phyloP scores from a whole-genome alignment of 768 basidiomycete genomes.

The Lenzites betulinus region DNA sequence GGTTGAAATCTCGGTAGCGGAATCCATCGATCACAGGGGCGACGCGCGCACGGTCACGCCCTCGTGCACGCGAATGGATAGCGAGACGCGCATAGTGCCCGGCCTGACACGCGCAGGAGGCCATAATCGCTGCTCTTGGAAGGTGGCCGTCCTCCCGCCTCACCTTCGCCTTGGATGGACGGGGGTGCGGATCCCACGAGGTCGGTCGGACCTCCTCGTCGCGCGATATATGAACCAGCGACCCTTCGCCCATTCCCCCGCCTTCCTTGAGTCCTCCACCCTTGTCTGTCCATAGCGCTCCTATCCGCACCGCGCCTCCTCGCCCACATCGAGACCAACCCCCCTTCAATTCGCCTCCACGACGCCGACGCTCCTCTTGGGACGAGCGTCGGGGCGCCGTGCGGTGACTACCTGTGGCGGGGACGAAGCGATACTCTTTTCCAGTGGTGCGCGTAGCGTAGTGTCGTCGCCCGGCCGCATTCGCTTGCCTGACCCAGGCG shows the following conservation, averaged over 20 bases:
- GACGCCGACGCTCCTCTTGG: neutral
- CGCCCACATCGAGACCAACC: neutral
- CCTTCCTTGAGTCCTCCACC: neutral
- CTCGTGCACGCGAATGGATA: neutral
- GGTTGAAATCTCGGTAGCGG: neutral
- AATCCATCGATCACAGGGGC: slow-evolving; percentile 12
- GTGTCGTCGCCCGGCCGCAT: slow-evolving; percentile 11
- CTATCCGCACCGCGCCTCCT: neutral
- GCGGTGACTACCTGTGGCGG: neutral
- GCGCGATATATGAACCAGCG: slow-evolving; percentile 9
- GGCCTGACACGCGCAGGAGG: neutral
- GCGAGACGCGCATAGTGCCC: neutral
- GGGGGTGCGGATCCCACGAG: slow-evolving; percentile 13
- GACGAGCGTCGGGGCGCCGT: neutral
- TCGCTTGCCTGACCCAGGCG: slow-evolving; percentile 9
- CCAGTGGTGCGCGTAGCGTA: neutral
- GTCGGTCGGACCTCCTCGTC: slow-evolving; percentile 7
- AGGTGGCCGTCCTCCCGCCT: slow-evolving; percentile 1
- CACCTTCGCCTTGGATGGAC: neutral
- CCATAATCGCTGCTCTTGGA: slow-evolving; percentile 3
- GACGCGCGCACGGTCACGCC: slow-evolving; percentile 11
- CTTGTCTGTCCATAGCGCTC: too few relatives aligned
- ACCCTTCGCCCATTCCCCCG: neutral
- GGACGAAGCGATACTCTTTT: neutral
- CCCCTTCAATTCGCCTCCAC: slow-evolving; percentile 1